Percentiles rank a stretch among this genome's conserved stretches.
Conservation (phyloP, 2,329 filamentous ascomycete genomes). For the Colletotrichum ledebouriae region DNA sequence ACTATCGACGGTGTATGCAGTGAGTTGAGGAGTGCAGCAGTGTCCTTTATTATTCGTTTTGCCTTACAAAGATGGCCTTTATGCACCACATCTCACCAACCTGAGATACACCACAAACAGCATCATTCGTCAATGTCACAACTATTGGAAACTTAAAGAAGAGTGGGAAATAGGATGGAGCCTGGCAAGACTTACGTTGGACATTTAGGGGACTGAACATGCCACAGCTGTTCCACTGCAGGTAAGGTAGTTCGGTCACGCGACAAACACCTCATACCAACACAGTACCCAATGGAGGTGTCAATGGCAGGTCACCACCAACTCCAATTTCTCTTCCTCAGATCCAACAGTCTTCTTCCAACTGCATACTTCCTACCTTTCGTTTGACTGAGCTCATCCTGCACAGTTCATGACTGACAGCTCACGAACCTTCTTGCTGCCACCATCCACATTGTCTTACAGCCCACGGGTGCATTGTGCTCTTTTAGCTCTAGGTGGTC, state of each 20-base stretch:
- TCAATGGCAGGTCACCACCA: conserved; percentile 12
- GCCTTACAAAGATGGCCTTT: neutral
- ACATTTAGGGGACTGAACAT: conserved; percentile 23
- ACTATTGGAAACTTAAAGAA: conserved; percentile 1
- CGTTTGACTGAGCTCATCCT: conserved; percentile 3
- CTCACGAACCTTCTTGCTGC: conserved; percentile 1
- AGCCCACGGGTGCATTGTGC: conserved; percentile 10
- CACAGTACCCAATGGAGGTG: conserved; percentile 25
- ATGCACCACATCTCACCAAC: neutral
- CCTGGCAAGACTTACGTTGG: conserved; percentile 11
- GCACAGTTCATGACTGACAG: neutral
- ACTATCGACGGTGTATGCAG: neutral
- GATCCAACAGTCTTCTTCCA: conserved; percentile 27
- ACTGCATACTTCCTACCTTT: conserved; percentile 25
- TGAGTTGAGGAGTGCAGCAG: neutral
- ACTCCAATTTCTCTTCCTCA: conserved; percentile 10
- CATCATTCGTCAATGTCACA: conserved; percentile 22
- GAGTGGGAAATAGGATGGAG: conserved; percentile 33
- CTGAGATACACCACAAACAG: neutral
- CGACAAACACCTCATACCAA: conserved; percentile 38
- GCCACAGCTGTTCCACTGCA: conserved; percentile 38
- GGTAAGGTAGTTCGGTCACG: conserved; percentile 33
- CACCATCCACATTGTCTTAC: neutral
- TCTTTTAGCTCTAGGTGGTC: conserved; percentile 3
- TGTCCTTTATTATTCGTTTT: conserved; percentile 28